phyloP scores from a whole-genome alignment of 2,329 filamentous ascomycete species.

The Graphilbum fragrans region DNA sequence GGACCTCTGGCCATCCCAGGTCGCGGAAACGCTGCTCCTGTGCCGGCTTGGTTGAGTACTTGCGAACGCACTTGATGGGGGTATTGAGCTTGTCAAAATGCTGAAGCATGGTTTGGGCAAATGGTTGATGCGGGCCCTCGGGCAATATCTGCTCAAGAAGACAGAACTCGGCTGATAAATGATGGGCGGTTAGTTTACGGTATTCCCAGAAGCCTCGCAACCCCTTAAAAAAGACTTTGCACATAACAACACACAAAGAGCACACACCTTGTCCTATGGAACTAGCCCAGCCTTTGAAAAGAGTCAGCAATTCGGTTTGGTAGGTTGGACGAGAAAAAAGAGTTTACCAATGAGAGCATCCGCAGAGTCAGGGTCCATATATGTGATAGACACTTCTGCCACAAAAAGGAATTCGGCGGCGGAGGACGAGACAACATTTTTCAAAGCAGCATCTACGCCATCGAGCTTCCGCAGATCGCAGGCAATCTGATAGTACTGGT shows the following conservation, averaged over 20 bases:
- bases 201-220: too few species aligned
- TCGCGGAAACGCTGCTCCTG: constrained; percentile 57
- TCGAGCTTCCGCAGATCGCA: constrained; percentile 65
- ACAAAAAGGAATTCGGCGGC: constrained; percentile 61
- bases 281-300: constrained; percentile 51
- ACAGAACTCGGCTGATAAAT: constrained; percentile 49
- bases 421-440: constrained; percentile 41
- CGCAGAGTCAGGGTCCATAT: constrained; percentile 66
- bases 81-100: constrained; percentile 76
- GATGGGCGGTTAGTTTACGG: not conserved
- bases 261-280: constrained; percentile 51
- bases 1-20: constrained; percentile 55
- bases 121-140: constrained; percentile 65
- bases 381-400: constrained; percentile 83
- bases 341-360: constrained; percentile 50
- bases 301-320: not conserved
- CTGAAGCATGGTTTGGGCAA: constrained; percentile 72
- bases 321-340: not conserved
- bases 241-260: not conserved
- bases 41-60: constrained; percentile 53
- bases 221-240: not conserved
- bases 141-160: constrained; percentile 80
- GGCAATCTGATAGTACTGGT: constrained; percentile 65
- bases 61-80: constrained; percentile 59
- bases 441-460: constrained; percentile 47